Evolutionary conservation across 768 basidiomycete species (phyloP).

Genomic region (Lactarius pseudohatsudake): DNA sequence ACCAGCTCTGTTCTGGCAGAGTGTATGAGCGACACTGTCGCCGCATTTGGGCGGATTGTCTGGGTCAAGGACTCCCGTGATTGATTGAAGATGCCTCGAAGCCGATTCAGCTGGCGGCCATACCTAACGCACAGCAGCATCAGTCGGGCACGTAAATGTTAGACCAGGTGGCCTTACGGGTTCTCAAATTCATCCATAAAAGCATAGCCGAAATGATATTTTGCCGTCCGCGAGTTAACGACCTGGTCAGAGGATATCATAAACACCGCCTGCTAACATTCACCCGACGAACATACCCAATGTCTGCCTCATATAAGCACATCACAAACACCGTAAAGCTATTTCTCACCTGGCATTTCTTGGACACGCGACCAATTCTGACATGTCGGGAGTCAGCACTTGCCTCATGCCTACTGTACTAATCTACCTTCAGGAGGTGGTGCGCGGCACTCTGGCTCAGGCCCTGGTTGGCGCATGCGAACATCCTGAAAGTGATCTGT

Average conservation of each 20-base stretch:
- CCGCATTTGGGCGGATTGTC: conserved; percentile 54
- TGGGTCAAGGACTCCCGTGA: conserved; percentile 48
- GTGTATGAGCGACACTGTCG: conserved; percentile 48
- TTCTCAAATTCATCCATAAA: conserved; percentile 62
- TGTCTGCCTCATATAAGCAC: conserved; percentile 44
- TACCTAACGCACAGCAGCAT: conserved; percentile 42
- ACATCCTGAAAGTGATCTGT: conserved; percentile 63
- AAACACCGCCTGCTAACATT: not conserved
- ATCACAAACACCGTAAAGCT: conserved; percentile 11
- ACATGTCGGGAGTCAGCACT: conserved; percentile 2
- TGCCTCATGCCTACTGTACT: conserved; percentile 2
- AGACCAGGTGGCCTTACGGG: conserved; percentile 45
- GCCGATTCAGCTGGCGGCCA: conserved; percentile 52
- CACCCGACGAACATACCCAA: conserved; percentile 47
- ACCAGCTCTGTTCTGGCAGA: conserved; percentile 49
- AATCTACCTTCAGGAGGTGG: conserved; percentile 62
- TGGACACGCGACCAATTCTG: conserved; percentile 75
- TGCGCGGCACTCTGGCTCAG: conserved; percentile 59
- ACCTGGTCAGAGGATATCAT: conserved; percentile 41
- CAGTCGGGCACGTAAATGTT: not conserved
- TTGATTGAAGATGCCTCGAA: conserved; percentile 52
- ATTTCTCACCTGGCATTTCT: conserved; percentile 56
- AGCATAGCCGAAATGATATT: conserved; percentile 57
- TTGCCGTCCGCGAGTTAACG: conserved; percentile 62
- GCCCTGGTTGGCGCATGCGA: conserved; percentile 53